These are phyloP conservation scores for Trichoderma citrinoviride DNA, from an alignment of 2,329 filamentous ascomycete species.

Conservation along the genomic window DNA sequence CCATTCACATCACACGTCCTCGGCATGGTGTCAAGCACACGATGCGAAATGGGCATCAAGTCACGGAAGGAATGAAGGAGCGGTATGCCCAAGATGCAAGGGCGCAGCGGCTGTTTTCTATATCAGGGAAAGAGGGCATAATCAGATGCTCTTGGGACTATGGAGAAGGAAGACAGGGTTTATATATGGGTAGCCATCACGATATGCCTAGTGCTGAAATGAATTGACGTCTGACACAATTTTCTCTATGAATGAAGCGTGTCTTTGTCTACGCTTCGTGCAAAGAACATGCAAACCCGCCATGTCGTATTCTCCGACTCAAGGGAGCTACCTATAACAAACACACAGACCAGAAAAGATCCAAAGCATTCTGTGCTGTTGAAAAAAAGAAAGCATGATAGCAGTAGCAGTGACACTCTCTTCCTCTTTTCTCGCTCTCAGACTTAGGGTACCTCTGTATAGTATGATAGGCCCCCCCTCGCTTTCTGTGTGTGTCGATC, in stretches of 20 bases:
- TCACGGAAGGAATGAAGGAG: neutral
- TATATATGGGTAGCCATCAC: neutral
- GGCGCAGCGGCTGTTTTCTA: neutral
- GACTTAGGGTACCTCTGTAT: neutral
- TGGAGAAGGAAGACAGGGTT: neutral
- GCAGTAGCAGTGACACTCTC: too few species aligned
- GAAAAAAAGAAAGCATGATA: neutral
- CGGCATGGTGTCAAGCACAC: neutral
- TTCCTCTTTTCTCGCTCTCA: neutral
- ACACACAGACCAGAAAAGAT: neutral
- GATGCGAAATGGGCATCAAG: neutral
- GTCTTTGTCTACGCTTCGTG: neutral
- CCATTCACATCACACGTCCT: neutral
- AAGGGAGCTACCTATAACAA: neutral
- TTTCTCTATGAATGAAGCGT: neutral
- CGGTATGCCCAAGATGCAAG: conserved; percentile 1
- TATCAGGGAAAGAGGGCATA: neutral
- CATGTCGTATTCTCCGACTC: neutral
- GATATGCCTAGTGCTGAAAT: conserved; percentile 15
- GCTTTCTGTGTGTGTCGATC: neutral
- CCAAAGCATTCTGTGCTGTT: neutral
- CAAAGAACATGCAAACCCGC: neutral
- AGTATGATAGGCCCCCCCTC: neutral
- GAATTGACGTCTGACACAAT: conserved; percentile 16
- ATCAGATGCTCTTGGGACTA: neutral